These are phyloP conservation scores for Lasiodiplodia gonubiensis DNA, from an alignment of 2,329 filamentous ascomycete species.

Conservation along the genomic window DNA sequence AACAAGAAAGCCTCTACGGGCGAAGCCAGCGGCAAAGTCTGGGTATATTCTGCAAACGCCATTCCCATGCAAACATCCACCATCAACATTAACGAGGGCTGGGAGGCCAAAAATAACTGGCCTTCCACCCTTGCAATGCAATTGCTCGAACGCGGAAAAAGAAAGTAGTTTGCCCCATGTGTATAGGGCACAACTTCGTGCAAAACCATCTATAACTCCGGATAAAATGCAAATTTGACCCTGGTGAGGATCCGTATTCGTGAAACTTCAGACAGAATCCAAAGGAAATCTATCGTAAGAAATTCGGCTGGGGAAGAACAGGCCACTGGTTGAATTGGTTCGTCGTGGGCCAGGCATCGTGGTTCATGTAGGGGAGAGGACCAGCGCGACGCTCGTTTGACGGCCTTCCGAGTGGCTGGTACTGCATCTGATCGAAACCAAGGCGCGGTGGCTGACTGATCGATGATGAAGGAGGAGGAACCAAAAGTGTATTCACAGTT, in stretches of 20 bases:
- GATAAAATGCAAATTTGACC: slow-evolving; percentile 16
- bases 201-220: slow-evolving; percentile 25
- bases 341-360: slow-evolving; percentile 45
- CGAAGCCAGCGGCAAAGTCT: slow-evolving; percentile 25
- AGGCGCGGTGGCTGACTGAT: slow-evolving; percentile 63
- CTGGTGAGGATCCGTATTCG: neutral
- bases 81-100: slow-evolving; percentile 15
- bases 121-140: slow-evolving; percentile 13
- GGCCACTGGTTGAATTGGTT: slow-evolving; percentile 49
- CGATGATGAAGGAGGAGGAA: slow-evolving; percentile 80
- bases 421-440: slow-evolving; percentile 58
- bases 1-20: slow-evolving; percentile 15
- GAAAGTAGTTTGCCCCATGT: slow-evolving; percentile 2
- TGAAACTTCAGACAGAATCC: slow-evolving; percentile 7
- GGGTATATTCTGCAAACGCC: slow-evolving; percentile 25
- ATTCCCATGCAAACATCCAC: slow-evolving; percentile 21
- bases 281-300: slow-evolving; percentile 30
- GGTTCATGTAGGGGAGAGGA: slow-evolving; percentile 51
- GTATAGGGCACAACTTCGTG: neutral
- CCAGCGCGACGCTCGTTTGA: slow-evolving; percentile 53
- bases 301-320: slow-evolving; percentile 45
- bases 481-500: slow-evolving; percentile 86
- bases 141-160: slow-evolving; percentile 21
- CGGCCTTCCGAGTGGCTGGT: slow-evolving; percentile 55
- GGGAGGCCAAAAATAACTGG: slow-evolving; percentile 4